Conservation (phyloP, 345 rosid species). For the Reutealis trisperma region DNA sequence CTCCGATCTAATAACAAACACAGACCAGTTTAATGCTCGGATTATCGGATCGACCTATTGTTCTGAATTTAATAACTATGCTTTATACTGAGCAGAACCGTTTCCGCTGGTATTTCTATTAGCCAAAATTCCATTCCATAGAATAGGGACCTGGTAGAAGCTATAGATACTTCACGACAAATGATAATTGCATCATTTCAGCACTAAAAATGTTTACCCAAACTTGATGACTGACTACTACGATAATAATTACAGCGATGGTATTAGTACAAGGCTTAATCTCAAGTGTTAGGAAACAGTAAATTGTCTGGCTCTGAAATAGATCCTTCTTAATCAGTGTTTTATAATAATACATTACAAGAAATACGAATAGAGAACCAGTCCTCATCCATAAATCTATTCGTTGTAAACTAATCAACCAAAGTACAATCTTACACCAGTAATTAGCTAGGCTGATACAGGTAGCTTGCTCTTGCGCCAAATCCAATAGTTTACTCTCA, state of each 20-base stretch:
- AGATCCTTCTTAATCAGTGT: background rate
- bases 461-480: constrained; percentile 72
- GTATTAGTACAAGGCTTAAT: background rate
- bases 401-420: background rate
- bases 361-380: background rate
- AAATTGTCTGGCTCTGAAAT: background rate
- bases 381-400: background rate
- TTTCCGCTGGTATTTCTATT: too few relatives aligned
- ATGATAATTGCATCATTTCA: too few relatives aligned
- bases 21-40: too few relatives aligned
- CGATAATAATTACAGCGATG: background rate
- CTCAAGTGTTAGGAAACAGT: background rate
- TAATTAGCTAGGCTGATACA: constrained; percentile 1
- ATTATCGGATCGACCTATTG: too few relatives aligned
- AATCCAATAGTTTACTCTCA: constrained; percentile 76
- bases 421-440: background rate
- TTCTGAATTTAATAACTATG: too few relatives aligned
- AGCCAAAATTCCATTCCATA: too few relatives aligned
- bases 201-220: background rate
- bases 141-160: too few relatives aligned
- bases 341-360: background rate
- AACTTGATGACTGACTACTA: background rate
- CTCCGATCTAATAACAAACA: too few relatives aligned
- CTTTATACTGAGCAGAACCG: too few relatives aligned
- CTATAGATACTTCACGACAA: too few relatives aligned